A percentile compares a stretch with the other conserved stretches of the same genome.
phyloP scores from a whole-genome alignment of 257 asterid genomes.

The Nicotiana tabacum region DNA sequence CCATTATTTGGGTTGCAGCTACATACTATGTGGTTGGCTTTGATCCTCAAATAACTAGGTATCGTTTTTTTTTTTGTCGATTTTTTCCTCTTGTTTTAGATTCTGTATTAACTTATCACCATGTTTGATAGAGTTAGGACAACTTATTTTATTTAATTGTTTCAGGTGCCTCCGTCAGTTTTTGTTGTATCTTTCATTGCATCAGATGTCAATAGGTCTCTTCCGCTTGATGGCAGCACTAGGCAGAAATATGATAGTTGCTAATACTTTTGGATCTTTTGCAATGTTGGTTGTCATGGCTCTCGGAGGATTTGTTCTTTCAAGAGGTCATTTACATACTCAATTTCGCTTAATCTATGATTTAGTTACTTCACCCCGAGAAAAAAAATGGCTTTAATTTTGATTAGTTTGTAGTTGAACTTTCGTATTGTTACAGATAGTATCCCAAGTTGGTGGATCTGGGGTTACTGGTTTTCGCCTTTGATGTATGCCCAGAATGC shows the following conservation, averaged over 20 bases:
- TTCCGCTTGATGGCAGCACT: slow-evolving; percentile 80
- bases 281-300: slow-evolving; percentile 79
- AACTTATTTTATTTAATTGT: not conserved
- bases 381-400: not conserved
- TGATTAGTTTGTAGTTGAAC: slow-evolving; percentile 4
- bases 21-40: slow-evolving; percentile 87
- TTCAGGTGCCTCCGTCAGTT: slow-evolving; percentile 66
- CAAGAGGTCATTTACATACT: slow-evolving; percentile 49
- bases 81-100: not conserved
- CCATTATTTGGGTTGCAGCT: slow-evolving; percentile 65
- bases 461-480: slow-evolving; percentile 98
- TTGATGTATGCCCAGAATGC: slow-evolving; percentile 94
- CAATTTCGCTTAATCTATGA: not conserved
- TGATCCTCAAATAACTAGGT: slow-evolving; percentile 80
- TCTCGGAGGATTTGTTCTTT: slow-evolving; percentile 84
- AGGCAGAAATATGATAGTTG: slow-evolving; percentile 84
- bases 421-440: slow-evolving; percentile 42
- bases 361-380: not conserved
- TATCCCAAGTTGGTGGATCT: slow-evolving; percentile 88
- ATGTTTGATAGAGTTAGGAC: not conserved
- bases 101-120: not conserved
- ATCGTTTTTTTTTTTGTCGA: not conserved
- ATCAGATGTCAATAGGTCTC: slow-evolving; percentile 90
- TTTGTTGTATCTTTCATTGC: slow-evolving; percentile 56
- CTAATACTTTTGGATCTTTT: slow-evolving; percentile 84